Base-by-base conservation (phyloP, 2,329 filamentous ascomycete species). In the Chrysoporthe cubensis region DNA sequence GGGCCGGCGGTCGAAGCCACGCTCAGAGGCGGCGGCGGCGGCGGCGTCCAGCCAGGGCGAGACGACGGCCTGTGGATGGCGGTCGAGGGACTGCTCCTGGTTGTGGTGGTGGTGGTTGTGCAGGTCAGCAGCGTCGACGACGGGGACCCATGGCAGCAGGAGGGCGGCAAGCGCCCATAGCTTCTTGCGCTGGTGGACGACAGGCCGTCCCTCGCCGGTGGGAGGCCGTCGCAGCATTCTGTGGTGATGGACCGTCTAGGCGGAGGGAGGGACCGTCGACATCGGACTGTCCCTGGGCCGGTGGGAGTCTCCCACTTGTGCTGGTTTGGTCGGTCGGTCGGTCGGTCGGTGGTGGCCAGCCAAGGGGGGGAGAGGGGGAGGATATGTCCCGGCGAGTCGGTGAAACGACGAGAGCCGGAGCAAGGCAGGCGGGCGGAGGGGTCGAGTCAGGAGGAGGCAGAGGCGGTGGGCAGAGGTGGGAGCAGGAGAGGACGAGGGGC, bases 191-290 rank as follows among this genome's bases (percentile, higher is more conserved):
- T 77, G 75, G 66, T 76, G 76, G 72, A 74, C 75, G 74, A 76
- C 75, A 81, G 80, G 78, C 82, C 82, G 80, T 78, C 80, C 80
- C 78, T 83, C 81, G 79, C 82, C 81, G 62, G 37, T 34, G 79
- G 83, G 81, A 81, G 84, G 84, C 83, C 84, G 84, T 83, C 83
- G 86, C 81, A 84, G 78, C 84, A 87, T 88, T 71, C 74, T 83
- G 81, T 70, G 48, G 63, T 65, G 62, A 61, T 64, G 46, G 37
- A 32, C 60, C 63, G 63, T 68, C 66, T 70, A 68, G 56, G 44
- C 57, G 66, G 44, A 57, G 62, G 44, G 44, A 40, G 64, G 52
- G 56, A 66, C 43, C 56, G 62, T 62, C 63, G 64, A 64, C 69
- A 70, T 70, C 65, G 67, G 69, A 66, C 32, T 62, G 52, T 66